Evolutionary conservation across 768 basidiomycete genomes (phyloP), one percentile per base, ranked within the genome.

Genomic region (Sarcomyxa edulis): DNA sequence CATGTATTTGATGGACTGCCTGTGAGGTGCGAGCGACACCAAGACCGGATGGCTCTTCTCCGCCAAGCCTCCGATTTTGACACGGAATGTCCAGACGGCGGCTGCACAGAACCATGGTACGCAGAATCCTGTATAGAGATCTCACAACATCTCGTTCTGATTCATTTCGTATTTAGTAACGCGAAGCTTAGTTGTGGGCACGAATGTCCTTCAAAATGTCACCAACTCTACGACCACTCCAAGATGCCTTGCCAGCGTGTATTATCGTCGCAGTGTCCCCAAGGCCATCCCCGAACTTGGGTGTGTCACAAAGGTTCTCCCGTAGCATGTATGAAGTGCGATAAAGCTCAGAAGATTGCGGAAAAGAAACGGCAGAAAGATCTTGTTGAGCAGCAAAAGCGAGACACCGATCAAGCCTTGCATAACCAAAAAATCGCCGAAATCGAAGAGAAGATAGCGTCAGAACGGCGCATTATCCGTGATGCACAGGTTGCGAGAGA

Each of bases 1-100:
- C 65, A 82, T 42, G 49, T 84, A 4, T 79, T 75, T 39, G 57
- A 70, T 15, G 84, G 84, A 0, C 60, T 85, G 20, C 83, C 83
- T 6, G 57, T 74, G 24, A 56, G 55, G 46, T 85, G 83, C 47
- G 66, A 77, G 37, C 65, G 69, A 1, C 83, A 85, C 53, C 69
- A 69, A 0, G 52, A 60, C 40, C 56, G 51, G 1, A 66, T 46
- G 0, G 59, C 56, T 0, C 20, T 71, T 23, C 50, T 84, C 12
- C 59, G 54, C 30, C 32, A 47, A 4, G 64, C 74, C 0, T 56
- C 48, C 2, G 69, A 79, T 8, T 85, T 84, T 32, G 69, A 77
- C 7, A 41, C 39, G 10, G 37, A 65, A 15, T 66, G 67, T 43
- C 81, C 81, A 0, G 79, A 81, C 35, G 82, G 83, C 7, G 82